These are phyloP conservation scores for Hypoxylon cercidicola DNA, from an alignment of 495 filamentous ascomycete genomes.

Conservation along the genomic window DNA sequence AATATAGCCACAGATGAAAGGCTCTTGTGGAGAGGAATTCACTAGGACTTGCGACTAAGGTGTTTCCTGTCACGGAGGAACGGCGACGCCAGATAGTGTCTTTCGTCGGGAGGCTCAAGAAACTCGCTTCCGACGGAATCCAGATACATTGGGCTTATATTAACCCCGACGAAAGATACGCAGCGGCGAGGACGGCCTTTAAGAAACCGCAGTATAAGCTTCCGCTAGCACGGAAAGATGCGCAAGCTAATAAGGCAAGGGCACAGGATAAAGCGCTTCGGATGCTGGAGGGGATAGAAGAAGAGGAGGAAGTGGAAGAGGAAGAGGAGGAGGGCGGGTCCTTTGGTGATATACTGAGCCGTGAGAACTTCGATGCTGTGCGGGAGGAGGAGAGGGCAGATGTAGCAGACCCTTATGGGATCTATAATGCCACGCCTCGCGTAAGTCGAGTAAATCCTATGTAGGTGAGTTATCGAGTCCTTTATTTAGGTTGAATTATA, in stretches of 20 bases:
- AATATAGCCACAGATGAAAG: constrained; percentile 2
- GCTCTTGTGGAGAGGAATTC: constrained; percentile 8
- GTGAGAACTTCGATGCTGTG: constrained; percentile 7
- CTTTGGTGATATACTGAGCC: background rate
- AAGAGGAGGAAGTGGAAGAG: background rate
- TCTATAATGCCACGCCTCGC: background rate
- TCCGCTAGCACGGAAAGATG: background rate
- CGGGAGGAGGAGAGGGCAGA: background rate
- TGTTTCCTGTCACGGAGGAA: constrained; percentile 17
- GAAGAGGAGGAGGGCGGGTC: constrained; percentile 3
- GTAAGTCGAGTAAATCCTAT: background rate
- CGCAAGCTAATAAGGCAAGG: background rate
- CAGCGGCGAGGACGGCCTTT: constrained; percentile 4
- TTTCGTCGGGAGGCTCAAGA: constrained; percentile 7
- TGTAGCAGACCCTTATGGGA: background rate
- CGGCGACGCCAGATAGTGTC: constrained; percentile 8
- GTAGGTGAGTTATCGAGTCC: background rate
- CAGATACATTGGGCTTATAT: constrained; percentile 1
- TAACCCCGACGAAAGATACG: background rate
- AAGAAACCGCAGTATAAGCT: background rate
- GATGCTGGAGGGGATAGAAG: background rate
- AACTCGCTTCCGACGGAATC: constrained; percentile 15
- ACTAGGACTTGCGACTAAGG: background rate
- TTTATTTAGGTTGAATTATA: too few species aligned
- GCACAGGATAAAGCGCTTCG: background rate